phyloP scores from a whole-genome alignment of 2,329 filamentous ascomycete species.

The Dactylonectria macrodidyma region DNA sequence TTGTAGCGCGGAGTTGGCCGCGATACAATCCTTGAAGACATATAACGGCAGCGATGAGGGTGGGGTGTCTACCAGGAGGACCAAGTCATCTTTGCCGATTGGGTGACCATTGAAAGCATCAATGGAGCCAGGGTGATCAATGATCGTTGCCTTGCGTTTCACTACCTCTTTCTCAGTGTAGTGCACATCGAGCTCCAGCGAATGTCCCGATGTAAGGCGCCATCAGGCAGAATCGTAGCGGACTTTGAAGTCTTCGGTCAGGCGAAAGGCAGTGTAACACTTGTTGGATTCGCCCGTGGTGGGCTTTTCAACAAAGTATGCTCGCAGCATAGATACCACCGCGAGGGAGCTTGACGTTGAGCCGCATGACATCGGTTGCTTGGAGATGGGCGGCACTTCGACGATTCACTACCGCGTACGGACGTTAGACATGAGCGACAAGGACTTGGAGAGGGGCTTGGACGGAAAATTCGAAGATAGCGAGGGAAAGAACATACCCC shows the following conservation, averaged over 20 bases:
- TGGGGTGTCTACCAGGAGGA: background rate
- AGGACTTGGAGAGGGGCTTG: too few relatives aligned
- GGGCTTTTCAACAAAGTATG: slow-evolving; percentile 23
- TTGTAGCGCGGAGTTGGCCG: background rate
- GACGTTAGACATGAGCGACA: too few relatives aligned
- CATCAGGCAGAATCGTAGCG: slow-evolving; percentile 12
- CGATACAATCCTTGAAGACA: slow-evolving; percentile 4
- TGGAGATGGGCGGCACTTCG: too few relatives aligned
- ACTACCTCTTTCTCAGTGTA: background rate
- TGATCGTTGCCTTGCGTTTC: background rate
- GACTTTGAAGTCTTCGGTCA: background rate
- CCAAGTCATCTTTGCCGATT: slow-evolving; percentile 4
- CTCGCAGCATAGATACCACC: background rate
- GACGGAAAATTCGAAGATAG: too few relatives aligned
- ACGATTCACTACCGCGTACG: too few relatives aligned
- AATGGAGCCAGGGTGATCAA: background rate
- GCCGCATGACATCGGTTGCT: too few relatives aligned
- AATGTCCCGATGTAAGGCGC: slow-evolving; percentile 2
- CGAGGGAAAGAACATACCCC: too few relatives aligned
- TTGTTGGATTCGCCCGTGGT: background rate
- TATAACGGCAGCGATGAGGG: too few relatives aligned
- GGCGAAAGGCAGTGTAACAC: background rate
- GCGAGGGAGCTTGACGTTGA: too few relatives aligned
- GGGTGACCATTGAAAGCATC: background rate
- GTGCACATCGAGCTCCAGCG: background rate